phyloP scores from a whole-genome alignment of 176 grass and related monocot genomes.

The Aegilops bicornis region DNA sequence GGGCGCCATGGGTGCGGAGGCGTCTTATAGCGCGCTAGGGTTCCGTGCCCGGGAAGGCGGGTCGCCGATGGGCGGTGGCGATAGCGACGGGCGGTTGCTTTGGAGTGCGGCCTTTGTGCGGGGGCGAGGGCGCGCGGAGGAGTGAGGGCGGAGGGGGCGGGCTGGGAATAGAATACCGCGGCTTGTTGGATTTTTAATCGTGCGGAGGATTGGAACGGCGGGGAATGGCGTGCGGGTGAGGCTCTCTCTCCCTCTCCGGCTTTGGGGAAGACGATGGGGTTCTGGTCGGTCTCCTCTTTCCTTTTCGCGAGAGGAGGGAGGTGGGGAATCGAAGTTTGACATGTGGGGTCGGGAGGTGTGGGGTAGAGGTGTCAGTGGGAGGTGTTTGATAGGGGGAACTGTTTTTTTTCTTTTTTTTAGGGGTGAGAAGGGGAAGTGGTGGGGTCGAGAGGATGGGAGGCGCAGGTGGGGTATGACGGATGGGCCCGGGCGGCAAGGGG shows the following conservation, averaged over 20 bases:
- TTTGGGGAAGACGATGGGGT: constrained; percentile 28
- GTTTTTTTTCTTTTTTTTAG: no score
- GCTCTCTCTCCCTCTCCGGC: not conserved
- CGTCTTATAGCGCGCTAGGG: constrained; percentile 29
- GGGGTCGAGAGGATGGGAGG: not conserved
- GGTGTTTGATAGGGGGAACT: not conserved
- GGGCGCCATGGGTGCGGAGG: constrained; percentile 29
- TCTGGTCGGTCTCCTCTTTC: not conserved
- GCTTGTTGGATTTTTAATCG: not conserved
- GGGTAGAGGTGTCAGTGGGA: not conserved
- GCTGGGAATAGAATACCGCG: constrained; percentile 15
- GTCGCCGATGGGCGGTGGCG: constrained; percentile 24
- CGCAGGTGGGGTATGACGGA: not conserved
- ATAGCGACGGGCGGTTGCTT: constrained; percentile 12
- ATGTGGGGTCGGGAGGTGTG: rapidly evolving
- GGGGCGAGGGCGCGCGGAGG: not conserved
- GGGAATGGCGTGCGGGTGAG: constrained; percentile 23
- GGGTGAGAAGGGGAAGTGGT: no score
- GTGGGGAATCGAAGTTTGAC: not conserved
- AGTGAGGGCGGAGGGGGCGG: not conserved
- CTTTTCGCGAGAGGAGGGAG: not conserved
- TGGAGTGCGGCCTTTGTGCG: constrained; percentile 42
- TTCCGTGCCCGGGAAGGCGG: constrained; percentile 25
- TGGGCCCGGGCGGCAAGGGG: not conserved
- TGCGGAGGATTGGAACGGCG: constrained; percentile 20